Base-by-base conservation (phyloP, 2,329 filamentous ascomycete genomes). In the Alternaria triticimaculans region DNA sequence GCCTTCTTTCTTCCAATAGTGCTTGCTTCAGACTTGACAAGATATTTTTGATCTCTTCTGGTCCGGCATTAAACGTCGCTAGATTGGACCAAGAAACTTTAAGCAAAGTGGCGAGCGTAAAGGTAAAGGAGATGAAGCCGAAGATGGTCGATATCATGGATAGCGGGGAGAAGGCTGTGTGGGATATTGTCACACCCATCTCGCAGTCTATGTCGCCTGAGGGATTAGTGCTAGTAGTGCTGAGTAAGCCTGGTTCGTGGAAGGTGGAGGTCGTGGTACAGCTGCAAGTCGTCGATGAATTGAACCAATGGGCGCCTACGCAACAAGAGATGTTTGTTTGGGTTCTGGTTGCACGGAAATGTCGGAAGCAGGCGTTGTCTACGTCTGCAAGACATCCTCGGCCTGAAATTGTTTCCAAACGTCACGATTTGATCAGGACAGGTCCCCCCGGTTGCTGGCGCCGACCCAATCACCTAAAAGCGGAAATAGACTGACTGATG, bases 81-180 rank as follows among this genome's bases (percentile, higher is more conserved):
- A 83, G 65, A 20, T 81, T 80, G 50, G 71, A 69, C 81, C 80
- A 83, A 55, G 82, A 75, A 8, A 83, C 80, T 53, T 78, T 75
- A 25, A 83, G 53, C 66, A 82, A 79, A 15, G 81, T 83, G n/a
- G 71, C 75, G 18, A 83, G 62, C 0, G 82, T 84, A 72, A 83
- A 82, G 30, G 78, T 78, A 54, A 83, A 83, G 41, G 76, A 79
- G 26, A 83, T 72, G 62, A 83, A 79, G 53, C 81, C 81, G 28
- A 82, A 80, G 30, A 79, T 70, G 30, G 69, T 78, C 23, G 72
- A 77, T 26, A 76, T 71, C 21, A 82, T 51, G 12, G 77, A 78
- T 26, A 82, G 64, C 3, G 80, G 79, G 4, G 78, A 68, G 23
- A 79, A 72, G 4, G 68, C 68, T 9, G 62, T 59, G 43, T 73